phyloP scores from a whole-genome alignment of 257 asterid species.

The Solanum lycopersicoides region DNA sequence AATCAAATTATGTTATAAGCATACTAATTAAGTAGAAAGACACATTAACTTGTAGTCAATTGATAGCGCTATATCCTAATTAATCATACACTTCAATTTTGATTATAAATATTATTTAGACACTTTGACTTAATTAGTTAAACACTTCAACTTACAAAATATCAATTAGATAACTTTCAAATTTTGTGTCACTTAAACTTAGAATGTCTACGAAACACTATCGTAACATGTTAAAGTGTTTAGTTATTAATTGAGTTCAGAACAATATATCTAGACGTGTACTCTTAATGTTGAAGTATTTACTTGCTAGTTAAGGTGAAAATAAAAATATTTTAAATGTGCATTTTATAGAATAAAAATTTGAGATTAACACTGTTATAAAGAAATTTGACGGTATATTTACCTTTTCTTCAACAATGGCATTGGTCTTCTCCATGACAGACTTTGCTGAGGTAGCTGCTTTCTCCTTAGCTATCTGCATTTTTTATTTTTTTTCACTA shows the following conservation, averaged over 20 bases:
- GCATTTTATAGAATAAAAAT: neutral
- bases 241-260: neutral
- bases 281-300: neutral
- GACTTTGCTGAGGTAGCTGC: neutral
- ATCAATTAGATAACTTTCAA: too few species aligned
- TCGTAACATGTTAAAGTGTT: neutral
- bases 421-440: constrained; percentile 51
- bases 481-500: neutral
- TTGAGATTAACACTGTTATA: neutral
- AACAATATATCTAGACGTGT: neutral
- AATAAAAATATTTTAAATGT: neutral
- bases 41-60: neutral
- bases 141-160: neutral
- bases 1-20: neutral
- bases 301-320: neutral
- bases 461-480: constrained; percentile 36
- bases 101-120: neutral
- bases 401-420: constrained; percentile 19
- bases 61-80: neutral
- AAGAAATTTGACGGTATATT: neutral
- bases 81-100: too few species aligned
- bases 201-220: neutral
- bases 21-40: too few species aligned
- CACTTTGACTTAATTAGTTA: too few species aligned
- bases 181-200: too few species aligned